Evolutionary conservation across 495 filamentous ascomycete genomes (phyloP), one percentile per base, ranked within the genome.

Genomic region (Recurvomyces mirabilis): DNA sequence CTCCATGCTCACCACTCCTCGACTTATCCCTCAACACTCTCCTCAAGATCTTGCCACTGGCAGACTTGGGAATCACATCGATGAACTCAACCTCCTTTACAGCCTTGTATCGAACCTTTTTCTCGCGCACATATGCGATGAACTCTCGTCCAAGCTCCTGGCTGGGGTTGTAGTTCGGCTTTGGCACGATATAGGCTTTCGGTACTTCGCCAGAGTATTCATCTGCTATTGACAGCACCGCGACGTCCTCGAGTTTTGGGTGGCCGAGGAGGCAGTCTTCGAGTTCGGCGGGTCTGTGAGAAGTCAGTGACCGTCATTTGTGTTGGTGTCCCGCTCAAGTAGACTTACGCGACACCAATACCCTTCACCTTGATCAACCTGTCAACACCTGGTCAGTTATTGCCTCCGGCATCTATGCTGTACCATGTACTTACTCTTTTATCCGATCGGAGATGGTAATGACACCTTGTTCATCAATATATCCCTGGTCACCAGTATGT

Each of bases 381-480:
- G 37, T 24, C 26, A n/a, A n/a, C 18, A 4, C 14, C 3, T 6
- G 14, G 37, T 24, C 21, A 25, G 37, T 23, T 26, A 20, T n/a
- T 11, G 37, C 9, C 15, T 5, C 21, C 3, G 3, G 17, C 65
- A 82, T 68, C 14, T 11, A 37, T 3, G 10, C 17, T 18, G 34
- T 3, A 19, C 5, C 5, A 6, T 5, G 3, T 3, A 26, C 37
- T 24, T 40, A 40, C 61, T 84, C 80, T 65, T 85, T 85, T 43
- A 88, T 78, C 0, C 84, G 69, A 37, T 87, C 84, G 1, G 75
- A 78, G 37, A 91, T 86, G 18, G 71, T 66, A 37, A 87, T 62
- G 49, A 82, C 72, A 15, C 80, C 79, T 23, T 65, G 53, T 9
- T 57, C 47, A 45, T 75, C 69, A 17, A 80, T 67, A 18, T 64